Conservation (phyloP, 441 rosid species). For the Rhodomyrtus psidioides region DNA sequence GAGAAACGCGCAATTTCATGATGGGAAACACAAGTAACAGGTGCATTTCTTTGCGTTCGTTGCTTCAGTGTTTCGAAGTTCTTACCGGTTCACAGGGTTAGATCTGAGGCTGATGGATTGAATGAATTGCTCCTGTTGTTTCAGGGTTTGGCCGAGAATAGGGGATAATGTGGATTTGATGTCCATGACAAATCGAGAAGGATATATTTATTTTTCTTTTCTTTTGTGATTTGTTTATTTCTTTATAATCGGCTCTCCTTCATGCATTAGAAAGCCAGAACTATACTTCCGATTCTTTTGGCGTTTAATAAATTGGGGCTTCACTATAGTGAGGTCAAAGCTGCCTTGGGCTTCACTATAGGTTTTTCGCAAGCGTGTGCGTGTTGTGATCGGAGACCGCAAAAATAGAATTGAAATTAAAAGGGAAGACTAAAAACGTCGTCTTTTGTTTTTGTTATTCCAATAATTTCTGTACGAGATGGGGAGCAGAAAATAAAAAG, state of each 20-base stretch:
- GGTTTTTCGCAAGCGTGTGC: neutral
- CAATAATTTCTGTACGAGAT: too few relatives aligned
- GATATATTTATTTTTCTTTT: neutral
- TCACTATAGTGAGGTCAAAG: too few relatives aligned
- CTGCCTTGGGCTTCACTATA: neutral
- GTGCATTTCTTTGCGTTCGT: neutral
- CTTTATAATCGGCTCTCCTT: neutral
- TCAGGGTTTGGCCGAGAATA: neutral
- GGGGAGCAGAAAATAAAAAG: too few relatives aligned
- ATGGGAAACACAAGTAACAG: slow-evolving; percentile 59
- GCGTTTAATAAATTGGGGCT: neutral
- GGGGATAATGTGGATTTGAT: neutral
- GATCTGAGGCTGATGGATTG: neutral
- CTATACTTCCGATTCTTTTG: neutral
- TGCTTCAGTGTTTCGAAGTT: neutral
- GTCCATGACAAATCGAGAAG: neutral
- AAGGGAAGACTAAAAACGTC: too few relatives aligned
- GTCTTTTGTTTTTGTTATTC: too few relatives aligned
- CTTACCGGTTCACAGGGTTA: neutral
- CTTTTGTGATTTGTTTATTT: neutral
- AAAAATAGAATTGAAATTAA: too few relatives aligned
- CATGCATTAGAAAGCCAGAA: neutral
- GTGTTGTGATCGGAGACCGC: too few relatives aligned
- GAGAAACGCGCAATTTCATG: slow-evolving; percentile 84
- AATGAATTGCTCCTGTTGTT: neutral